Conservation (phyloP, 1,284 basidiomycete species). For the Phenoliferia sp. region DNA sequence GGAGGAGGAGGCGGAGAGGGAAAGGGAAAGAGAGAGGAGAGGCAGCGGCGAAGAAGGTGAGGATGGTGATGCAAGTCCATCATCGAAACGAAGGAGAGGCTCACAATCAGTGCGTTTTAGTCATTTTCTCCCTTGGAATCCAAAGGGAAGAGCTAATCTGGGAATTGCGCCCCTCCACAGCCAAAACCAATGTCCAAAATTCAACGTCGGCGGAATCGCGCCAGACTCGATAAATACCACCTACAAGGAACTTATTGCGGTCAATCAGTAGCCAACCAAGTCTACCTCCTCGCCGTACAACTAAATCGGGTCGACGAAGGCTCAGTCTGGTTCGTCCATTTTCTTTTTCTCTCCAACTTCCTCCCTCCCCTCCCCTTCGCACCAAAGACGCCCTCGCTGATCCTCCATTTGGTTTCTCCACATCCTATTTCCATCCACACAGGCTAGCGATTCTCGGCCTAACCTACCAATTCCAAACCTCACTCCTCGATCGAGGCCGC, state of each 20-base stretch:
- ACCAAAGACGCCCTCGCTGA: background rate
- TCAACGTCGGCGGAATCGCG: conserved; percentile 59
- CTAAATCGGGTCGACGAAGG: conserved; percentile 90
- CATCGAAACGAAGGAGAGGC: conserved; percentile 28
- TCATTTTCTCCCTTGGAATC: background rate
- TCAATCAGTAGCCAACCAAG: conserved; percentile 80
- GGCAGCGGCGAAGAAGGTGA: conserved; percentile 43
- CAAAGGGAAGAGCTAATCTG: background rate
- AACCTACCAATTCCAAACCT: conserved; percentile 84
- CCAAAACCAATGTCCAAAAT: conserved; percentile 49
- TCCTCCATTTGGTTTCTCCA: too few relatives aligned
- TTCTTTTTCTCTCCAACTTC: background rate
- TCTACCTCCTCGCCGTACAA: conserved; percentile 83
- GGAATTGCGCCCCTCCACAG: background rate
- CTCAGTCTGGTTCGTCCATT: conserved; percentile 67
- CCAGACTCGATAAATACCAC: conserved; percentile 74
- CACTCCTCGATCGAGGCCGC: conserved; percentile 75
- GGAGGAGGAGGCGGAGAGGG: conserved; percentile 41
- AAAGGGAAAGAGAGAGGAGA: conserved; percentile 43
- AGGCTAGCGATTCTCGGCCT: conserved; percentile 92
- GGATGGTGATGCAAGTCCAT: conserved; percentile 45
- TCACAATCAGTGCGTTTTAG: background rate
- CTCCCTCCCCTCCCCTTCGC: background rate
- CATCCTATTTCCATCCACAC: too few relatives aligned
- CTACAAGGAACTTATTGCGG: conserved; percentile 78